phyloP scores from a whole-genome alignment of 805 yeast genomes.

The Pichia insulana region DNA sequence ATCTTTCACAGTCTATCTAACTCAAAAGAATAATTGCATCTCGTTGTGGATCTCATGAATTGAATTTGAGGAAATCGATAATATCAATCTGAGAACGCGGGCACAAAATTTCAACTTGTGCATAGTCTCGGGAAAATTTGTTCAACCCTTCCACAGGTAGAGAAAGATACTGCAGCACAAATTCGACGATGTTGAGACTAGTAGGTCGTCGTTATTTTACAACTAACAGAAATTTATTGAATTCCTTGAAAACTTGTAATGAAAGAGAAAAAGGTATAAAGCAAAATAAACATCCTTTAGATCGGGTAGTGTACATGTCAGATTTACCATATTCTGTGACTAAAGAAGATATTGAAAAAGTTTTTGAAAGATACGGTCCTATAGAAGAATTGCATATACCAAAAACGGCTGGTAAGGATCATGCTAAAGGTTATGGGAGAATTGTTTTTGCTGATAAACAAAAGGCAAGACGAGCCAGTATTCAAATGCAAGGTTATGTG shows the following conservation, averaged over 20 bases:
- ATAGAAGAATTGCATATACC: conserved; percentile 13
- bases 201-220: too few relatives aligned
- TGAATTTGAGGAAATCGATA: too few relatives aligned
- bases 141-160: too few relatives aligned
- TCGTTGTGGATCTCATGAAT: too few relatives aligned
- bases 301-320: conserved; percentile 7
- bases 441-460: conserved; percentile 17
- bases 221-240: too few relatives aligned
- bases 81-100: too few relatives aligned
- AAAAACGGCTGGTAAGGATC: conserved; percentile 11
- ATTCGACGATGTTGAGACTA: neutral
- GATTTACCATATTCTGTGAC: conserved; percentile 16
- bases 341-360: conserved; percentile 18
- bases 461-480: conserved; percentile 19
- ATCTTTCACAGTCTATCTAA: too few relatives aligned
- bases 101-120: neutral
- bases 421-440: conserved; percentile 21
- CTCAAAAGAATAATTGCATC: too few relatives aligned
- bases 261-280: too few relatives aligned
- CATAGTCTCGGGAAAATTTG: too few relatives aligned
- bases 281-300: neutral
- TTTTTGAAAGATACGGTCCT: conserved; percentile 21
- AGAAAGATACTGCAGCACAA: too few relatives aligned
- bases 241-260: too few relatives aligned
- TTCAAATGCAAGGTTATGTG: conserved; percentile 27